These are phyloP conservation scores for Yamadazyma diddensiae DNA, from an alignment of 1,139 yeast genomes.

Conservation along the genomic window DNA sequence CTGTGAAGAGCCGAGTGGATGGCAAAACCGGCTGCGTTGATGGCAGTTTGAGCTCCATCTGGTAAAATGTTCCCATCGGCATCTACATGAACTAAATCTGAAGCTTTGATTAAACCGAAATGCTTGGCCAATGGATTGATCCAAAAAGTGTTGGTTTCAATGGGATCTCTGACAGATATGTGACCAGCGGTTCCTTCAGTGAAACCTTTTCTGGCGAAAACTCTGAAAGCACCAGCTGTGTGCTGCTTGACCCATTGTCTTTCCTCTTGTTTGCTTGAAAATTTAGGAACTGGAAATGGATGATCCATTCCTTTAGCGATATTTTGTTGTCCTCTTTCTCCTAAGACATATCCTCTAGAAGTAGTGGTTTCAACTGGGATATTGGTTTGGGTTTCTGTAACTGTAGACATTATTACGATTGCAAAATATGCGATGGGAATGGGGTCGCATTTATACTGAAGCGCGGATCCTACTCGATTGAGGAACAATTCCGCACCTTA, in stretches of 20 bases:
- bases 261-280: constrained; percentile 47
- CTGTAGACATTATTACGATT: constrained; percentile 6
- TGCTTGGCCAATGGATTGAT: constrained; percentile 75
- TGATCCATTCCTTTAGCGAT: constrained; percentile 47
- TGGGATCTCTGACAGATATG: constrained; percentile 76
- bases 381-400: constrained; percentile 6
- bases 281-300: constrained; percentile 52
- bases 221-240: constrained; percentile 80
- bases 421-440: neutral
- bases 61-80: constrained; percentile 63
- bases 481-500: constrained; percentile 3
- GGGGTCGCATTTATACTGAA: neutral
- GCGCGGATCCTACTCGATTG: constrained; percentile 4
- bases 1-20: constrained; percentile 76
- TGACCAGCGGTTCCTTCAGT: constrained; percentile 84
- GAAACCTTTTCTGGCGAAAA: constrained; percentile 70
- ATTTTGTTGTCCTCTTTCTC: constrained; percentile 58
- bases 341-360: constrained; percentile 59
- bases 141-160: constrained; percentile 71
- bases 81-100: constrained; percentile 76
- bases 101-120: constrained; percentile 64
- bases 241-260: constrained; percentile 68
- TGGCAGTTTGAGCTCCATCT: constrained; percentile 64
- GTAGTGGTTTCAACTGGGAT: constrained; percentile 14
- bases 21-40: constrained; percentile 78